phyloP scores from a whole-genome alignment of 306 rosid species.

The Hippophae rhamnoides region DNA sequence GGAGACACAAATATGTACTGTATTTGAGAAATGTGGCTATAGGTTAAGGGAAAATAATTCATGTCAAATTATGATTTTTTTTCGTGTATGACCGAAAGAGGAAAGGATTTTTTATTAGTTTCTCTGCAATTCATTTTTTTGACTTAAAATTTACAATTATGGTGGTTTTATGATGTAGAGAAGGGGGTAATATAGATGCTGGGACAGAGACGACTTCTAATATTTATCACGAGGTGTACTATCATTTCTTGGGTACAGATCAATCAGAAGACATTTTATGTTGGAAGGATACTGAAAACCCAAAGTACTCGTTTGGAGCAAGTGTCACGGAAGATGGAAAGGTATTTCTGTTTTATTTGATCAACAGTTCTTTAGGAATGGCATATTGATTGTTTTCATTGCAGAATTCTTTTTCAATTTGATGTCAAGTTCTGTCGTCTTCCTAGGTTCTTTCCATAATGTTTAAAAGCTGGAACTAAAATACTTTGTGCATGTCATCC shows the following conservation, averaged over 20 bases:
- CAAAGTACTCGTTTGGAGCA: constrained; percentile 53
- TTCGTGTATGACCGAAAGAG: no score
- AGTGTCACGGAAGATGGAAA: constrained; percentile 74
- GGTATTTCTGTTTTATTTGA: constrained; percentile 29
- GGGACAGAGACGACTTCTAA: constrained; percentile 81
- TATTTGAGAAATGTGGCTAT: background rate
- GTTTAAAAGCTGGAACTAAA: no score
- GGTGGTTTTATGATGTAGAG: constrained; percentile 34
- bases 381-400: no score
- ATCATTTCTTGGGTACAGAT: constrained; percentile 75
- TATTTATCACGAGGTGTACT: constrained; percentile 66
- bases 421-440: no score
- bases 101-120: background rate
- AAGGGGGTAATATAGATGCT: constrained; percentile 56
- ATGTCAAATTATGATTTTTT: no score
- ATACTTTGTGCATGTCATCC: no score
- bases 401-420: no score
- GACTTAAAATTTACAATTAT: constrained; percentile 10
- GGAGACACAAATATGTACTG: background rate
- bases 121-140: background rate
- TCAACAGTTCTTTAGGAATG: background rate
- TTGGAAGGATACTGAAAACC: constrained; percentile 78
- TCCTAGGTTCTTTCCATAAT: no score
- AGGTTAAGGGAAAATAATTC: background rate
- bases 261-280: constrained; percentile 80